Evolutionary conservation across 1,284 basidiomycete species (phyloP).

Genomic region (Hypsizygus ulmarius): DNA sequence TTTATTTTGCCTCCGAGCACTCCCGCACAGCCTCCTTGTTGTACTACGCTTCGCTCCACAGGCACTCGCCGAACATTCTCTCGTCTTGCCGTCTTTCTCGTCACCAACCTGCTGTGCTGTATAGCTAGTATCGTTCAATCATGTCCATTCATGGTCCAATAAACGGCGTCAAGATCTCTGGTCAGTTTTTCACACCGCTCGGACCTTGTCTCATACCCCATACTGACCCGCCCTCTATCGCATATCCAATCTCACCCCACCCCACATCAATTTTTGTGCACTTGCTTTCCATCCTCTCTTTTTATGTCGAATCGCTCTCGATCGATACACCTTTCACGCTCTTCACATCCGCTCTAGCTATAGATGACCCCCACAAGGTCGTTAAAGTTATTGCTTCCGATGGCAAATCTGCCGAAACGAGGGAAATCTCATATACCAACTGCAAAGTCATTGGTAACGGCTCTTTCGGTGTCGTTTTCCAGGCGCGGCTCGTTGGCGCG

Average conservation of each 20-base stretch:
- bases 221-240: slow-evolving; percentile 24
- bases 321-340: slow-evolving; percentile 31
- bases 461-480: slow-evolving; percentile 98
- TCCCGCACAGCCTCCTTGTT: slow-evolving; percentile 12
- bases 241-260: slow-evolving; percentile 26
- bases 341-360: slow-evolving; percentile 43
- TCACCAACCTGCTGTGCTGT: slow-evolving; percentile 19
- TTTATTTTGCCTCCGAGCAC: slow-evolving; percentile 6
- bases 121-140: slow-evolving; percentile 21
- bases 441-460: slow-evolving; percentile 99
- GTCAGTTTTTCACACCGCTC: slow-evolving; percentile 50
- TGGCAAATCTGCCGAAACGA: slow-evolving; percentile 88
- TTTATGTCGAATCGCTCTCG: slow-evolving; percentile 29
- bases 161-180: slow-evolving; percentile 88
- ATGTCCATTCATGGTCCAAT: slow-evolving; percentile 82
- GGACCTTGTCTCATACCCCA: slow-evolving; percentile 21
- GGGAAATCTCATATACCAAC: slow-evolving; percentile 92
- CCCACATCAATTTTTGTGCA: slow-evolving; percentile 11
- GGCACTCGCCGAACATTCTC: slow-evolving; percentile 12
- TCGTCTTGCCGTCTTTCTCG: slow-evolving; percentile 16
- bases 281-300: slow-evolving; percentile 12
- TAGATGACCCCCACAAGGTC: slow-evolving; percentile 94
- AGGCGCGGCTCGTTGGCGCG: slow-evolving; percentile 69
- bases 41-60: slow-evolving; percentile 12
- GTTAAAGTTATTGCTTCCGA: slow-evolving; percentile 94